Base-by-base conservation (phyloP, 768 basidiomycete genomes). In the Thelephora ganbajun region DNA sequence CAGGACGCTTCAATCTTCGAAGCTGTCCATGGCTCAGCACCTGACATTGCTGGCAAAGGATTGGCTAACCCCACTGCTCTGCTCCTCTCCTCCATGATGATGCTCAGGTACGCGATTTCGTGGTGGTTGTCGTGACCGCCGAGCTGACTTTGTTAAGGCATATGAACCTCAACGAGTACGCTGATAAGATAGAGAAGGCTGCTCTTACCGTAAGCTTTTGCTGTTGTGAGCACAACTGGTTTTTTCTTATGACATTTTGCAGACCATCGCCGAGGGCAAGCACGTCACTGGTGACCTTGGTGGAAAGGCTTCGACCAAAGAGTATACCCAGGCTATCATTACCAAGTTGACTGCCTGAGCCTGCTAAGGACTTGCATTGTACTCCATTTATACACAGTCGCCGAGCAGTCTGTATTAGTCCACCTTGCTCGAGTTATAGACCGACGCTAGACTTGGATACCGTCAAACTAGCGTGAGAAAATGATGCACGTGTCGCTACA, bases 11-110 rank as follows among this genome's bases (percentile, higher is more conserved):
- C 93, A 48, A 99, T 99, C 64, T 99, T 98, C 57, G 96, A 99
- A 69, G 96, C 96, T 52, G 96, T 99, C 11, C 96, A 99, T 67
- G 96, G 96, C 48, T 97, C 93, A 16, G 96, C 96, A 6, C 94
- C 96, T n/a, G 96, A 98, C 64, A 99, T 98, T 61, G 94, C 89
- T 54, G 93, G 88, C 59, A 87, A 90, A 61, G 89, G 89, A 53
- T 70, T 91, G 56, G 94, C 96, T 60, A 99, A 99, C 72, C 96
- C 96, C n/a, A 98, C 96, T n/a, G 96, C 96, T 2, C 76, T 99
- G 41, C 71, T 99, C 46, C 66, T 99, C 53, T 93, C 89, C 53
- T 91, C 90, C 49, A 68, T 98, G 52, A 98, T 98, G 96, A 97
- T 98, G 94, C 64, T 98, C 59, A 79, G 91, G 89, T 87, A 57